Evolutionary conservation across 352 stramenopile species (phyloP).

Genomic region (Phytophthora uliginosa): DNA sequence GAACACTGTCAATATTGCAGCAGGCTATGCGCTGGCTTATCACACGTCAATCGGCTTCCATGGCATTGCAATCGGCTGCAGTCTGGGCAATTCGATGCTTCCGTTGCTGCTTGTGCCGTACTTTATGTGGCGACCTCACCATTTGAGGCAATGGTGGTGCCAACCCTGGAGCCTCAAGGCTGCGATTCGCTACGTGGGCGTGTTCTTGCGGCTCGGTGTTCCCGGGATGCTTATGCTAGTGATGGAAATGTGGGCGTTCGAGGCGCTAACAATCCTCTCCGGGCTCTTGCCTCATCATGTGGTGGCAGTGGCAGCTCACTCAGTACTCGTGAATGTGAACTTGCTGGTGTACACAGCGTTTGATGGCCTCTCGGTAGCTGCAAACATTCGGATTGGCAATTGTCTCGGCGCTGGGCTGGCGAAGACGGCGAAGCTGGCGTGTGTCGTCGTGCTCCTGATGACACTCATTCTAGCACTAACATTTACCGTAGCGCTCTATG

Average conservation of each 20-base stretch:
- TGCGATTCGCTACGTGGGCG: conserved; percentile 33
- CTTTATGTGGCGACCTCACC: conserved; percentile 45
- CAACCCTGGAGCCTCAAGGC: conserved; percentile 43
- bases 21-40: conserved; percentile 74
- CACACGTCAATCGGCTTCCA: conserved; percentile 74
- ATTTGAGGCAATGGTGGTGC: conserved; percentile 48
- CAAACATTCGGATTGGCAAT: conserved; percentile 70
- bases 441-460: conserved; percentile 37
- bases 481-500: conserved; percentile 27
- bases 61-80: conserved; percentile 68
- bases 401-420: conserved; percentile 49
- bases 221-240: conserved; percentile 66
- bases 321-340: conserved; percentile 68
- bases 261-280: conserved; percentile 57
- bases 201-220: conserved; percentile 58
- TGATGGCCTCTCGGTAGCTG: conserved; percentile 55
- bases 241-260: conserved; percentile 72
- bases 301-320: conserved; percentile 59
- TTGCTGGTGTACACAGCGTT: conserved; percentile 69
- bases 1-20: conserved; percentile 70
- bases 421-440: conserved; percentile 50
- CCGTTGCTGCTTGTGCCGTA: conserved; percentile 57
- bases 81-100: conserved; percentile 55
- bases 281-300: conserved; percentile 57
- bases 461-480: conserved; percentile 33